Conservation (phyloP, 139 green algal species). For the Coelastrella sp. region DNA sequence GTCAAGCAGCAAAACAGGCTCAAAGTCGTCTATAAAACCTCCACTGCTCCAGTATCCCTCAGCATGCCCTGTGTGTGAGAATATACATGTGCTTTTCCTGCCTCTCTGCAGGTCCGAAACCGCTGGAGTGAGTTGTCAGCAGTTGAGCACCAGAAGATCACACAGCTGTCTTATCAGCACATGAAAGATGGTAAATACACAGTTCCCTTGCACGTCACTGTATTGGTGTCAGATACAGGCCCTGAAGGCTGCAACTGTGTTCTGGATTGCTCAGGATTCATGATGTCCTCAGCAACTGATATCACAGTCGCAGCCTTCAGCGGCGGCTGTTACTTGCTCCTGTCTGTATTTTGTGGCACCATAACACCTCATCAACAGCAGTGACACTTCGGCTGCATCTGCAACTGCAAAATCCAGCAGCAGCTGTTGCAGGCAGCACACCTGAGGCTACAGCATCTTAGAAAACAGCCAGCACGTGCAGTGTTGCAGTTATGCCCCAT, state of each 20-base stretch:
- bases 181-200: constrained; percentile 37
- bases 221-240: too few species aligned
- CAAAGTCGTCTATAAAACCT: not conserved
- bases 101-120: constrained; percentile 40
- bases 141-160: constrained; percentile 46
- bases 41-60: not conserved
- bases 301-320: not conserved
- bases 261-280: not conserved
- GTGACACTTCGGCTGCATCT: too few species aligned
- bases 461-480: constrained; percentile 5
- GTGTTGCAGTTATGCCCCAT: not conserved
- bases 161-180: constrained; percentile 52
- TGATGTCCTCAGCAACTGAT: not conserved
- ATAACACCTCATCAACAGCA: too few species aligned
- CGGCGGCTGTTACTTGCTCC: not conserved
- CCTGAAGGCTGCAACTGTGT: not conserved
- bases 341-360: too few species aligned
- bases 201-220: too few species aligned
- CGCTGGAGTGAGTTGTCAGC: constrained; percentile 50
- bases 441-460: too few species aligned
- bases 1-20: too few species aligned
- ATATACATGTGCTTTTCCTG: not conserved
- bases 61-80: not conserved
- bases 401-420: not conserved
- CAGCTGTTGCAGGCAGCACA: not conserved